Conservation (phyloP, 2,329 filamentous ascomycete species). For the Penicillium sp. region DNA sequence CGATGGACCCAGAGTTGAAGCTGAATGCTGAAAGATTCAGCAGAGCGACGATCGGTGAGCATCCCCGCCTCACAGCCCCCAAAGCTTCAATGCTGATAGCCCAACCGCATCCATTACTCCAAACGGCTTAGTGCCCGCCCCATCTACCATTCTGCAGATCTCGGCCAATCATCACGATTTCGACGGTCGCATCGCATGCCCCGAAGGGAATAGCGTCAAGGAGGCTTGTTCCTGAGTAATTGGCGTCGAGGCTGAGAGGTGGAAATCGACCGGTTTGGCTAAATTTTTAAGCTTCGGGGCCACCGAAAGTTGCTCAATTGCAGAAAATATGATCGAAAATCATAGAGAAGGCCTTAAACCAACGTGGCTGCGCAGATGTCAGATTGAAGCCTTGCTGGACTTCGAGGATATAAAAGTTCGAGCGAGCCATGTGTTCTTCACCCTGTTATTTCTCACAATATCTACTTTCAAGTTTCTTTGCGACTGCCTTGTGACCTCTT, state of each 20-base stretch:
- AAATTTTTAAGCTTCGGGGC: neutral
- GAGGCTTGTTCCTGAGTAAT: neutral
- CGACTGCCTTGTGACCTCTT: neutral
- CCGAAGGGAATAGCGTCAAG: neutral
- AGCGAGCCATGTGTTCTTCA: too few relatives aligned
- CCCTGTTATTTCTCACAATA: neutral
- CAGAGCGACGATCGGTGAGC: neutral
- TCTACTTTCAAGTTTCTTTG: neutral
- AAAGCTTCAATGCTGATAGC: neutral
- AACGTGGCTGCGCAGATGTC: neutral
- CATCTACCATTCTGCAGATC: neutral
- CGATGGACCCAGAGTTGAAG: neutral
- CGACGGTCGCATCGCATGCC: slow-evolving; percentile 4
- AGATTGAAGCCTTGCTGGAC: neutral
- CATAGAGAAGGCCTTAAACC: neutral
- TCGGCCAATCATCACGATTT: neutral
- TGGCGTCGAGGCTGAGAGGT: slow-evolving; percentile 1
- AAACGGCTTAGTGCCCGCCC: slow-evolving; percentile 14
- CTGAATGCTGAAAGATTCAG: neutral
- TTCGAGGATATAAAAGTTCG: neutral
- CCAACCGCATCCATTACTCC: slow-evolving; percentile 7
- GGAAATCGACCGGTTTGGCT: neutral
- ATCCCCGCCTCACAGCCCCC: neutral
- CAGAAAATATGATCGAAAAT: neutral
- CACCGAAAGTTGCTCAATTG: neutral